Percentiles rank a stretch among this genome's conserved stretches.
Conservation (phyloP, 2,329 filamentous ascomycete genomes). For the Waltergamsia citrina region DNA sequence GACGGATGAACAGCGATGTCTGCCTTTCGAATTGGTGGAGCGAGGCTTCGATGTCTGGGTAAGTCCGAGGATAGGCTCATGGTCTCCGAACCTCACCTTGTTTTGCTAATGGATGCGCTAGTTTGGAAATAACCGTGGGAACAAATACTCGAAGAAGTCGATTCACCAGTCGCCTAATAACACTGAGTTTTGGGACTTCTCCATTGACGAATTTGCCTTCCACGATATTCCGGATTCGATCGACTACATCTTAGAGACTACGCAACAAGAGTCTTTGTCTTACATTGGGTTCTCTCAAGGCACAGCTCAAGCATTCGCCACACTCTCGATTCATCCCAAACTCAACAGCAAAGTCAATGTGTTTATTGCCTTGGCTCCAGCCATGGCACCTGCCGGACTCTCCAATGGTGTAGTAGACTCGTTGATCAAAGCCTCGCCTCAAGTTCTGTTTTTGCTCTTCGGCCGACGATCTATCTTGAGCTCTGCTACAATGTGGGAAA, state of each 20-base stretch:
- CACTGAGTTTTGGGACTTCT: slow-evolving; percentile 88
- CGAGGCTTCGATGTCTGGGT: slow-evolving; percentile 94
- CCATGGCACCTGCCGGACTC: slow-evolving; percentile 89
- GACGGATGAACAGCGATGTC: slow-evolving; percentile 74
- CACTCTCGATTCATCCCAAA: slow-evolving; percentile 81
- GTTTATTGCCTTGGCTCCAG: slow-evolving; percentile 90
- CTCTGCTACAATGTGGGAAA: slow-evolving; percentile 95
- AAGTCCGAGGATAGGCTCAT: slow-evolving; percentile 20
- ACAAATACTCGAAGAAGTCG: slow-evolving; percentile 98
- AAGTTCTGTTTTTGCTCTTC: slow-evolving; percentile 87
- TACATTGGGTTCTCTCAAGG: slow-evolving; percentile 98
- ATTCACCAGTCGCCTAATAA: slow-evolving; percentile 66
- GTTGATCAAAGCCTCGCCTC: slow-evolving; percentile 85
- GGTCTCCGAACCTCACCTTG: neutral
- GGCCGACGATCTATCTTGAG: slow-evolving; percentile 84
- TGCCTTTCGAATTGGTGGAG: slow-evolving; percentile 85
- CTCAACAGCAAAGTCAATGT: slow-evolving; percentile 91
- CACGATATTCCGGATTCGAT: slow-evolving; percentile 96
- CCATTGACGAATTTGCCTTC: slow-evolving; percentile 96
- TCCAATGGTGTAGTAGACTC: slow-evolving; percentile 87
- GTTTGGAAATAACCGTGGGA: slow-evolving; percentile 95
- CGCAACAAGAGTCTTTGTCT: slow-evolving; percentile 72
- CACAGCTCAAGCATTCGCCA: slow-evolving; percentile 92
- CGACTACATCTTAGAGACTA: slow-evolving; percentile 78
- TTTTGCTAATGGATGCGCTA: too few species aligned